Evolutionary conservation across 164 flowering plant genomes (phyloP).

Genomic region (Stephania yunnanensis): DNA sequence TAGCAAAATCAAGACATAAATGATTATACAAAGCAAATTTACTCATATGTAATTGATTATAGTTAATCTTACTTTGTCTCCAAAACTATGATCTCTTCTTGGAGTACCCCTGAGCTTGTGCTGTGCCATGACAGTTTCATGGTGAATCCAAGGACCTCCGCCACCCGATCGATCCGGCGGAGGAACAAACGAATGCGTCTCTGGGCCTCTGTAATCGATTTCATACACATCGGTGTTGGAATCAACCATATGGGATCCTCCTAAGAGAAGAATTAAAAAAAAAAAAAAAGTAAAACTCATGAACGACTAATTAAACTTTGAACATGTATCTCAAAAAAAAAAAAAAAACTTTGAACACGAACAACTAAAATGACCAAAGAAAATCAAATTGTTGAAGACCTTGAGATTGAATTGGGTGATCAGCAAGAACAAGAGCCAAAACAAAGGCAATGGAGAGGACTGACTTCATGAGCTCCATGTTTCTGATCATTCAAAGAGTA

Average conservation of each 20-base stretch:
- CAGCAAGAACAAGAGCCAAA: constrained; percentile 16
- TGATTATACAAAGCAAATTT: not conserved
- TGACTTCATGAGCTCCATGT: constrained; percentile 35
- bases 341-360: not conserved
- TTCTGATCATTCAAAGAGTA: not conserved
- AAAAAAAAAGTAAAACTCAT: not conserved
- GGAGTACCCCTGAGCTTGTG: constrained; percentile 17
- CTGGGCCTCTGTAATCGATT: constrained; percentile 87
- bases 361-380: not conserved
- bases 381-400: constrained; percentile 15
- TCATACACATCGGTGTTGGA: constrained; percentile 43
- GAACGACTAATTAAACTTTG: not conserved
- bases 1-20: not conserved
- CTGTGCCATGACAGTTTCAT: constrained; percentile 6
- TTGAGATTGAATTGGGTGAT: constrained; percentile 11
- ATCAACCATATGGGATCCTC: constrained; percentile 11
- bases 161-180: constrained; percentile 40
- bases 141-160: constrained; percentile 20
- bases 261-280: not conserved
- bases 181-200: constrained; percentile 65
- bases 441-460: constrained; percentile 14
- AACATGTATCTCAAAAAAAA: not conserved
- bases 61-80: not conserved
- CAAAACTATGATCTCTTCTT: constrained; percentile 4
- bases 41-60: not conserved